Evolutionary conservation across 495 filamentous ascomycete species (phyloP).

Genomic region (Cercophora samala): DNA sequence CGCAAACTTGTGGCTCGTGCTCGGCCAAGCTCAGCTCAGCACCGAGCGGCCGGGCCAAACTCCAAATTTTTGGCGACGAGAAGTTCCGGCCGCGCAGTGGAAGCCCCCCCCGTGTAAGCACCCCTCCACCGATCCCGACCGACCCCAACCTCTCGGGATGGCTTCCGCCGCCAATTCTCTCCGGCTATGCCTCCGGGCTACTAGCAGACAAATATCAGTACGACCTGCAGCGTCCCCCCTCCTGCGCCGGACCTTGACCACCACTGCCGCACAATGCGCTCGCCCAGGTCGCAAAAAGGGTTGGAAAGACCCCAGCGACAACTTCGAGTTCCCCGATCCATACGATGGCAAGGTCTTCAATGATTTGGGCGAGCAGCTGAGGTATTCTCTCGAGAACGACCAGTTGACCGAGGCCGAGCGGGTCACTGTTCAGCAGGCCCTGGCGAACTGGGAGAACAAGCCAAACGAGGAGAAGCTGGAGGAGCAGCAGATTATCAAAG

Average conservation of each 20-base stretch:
- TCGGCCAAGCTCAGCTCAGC: background rate
- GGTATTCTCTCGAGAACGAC: conserved; percentile 7
- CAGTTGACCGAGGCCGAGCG: conserved; percentile 13
- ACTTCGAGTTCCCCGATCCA: conserved; percentile 8
- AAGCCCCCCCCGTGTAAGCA: conserved; percentile 11
- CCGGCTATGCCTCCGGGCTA: conserved; percentile 45
- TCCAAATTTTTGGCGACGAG: conserved; percentile 23
- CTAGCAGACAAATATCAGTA: conserved; percentile 32
- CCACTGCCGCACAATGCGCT: conserved; percentile 20
- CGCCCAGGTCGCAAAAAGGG: conserved; percentile 3
- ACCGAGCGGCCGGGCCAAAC: conserved; percentile 5
- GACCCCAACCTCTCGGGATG: conserved; percentile 36
- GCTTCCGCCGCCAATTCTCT: conserved; percentile 48
- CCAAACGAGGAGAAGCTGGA: conserved; percentile 13
- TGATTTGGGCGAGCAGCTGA: conserved; percentile 23
- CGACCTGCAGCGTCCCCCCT: background rate
- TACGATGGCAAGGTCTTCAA: conserved; percentile 13
- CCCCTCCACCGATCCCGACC: conserved; percentile 12
- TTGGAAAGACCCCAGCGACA: conserved; percentile 6
- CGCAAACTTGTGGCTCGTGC: conserved; percentile 16
- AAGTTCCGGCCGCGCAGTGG: conserved; percentile 19
- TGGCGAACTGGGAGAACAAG: conserved; percentile 20
- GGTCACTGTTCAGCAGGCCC: conserved; percentile 6
- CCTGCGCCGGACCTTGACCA: conserved; percentile 18
- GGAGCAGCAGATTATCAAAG: conserved; percentile 15